Evolutionary conservation across 345 rosid species (phyloP).

Genomic region (Trapa incisa): DNA sequence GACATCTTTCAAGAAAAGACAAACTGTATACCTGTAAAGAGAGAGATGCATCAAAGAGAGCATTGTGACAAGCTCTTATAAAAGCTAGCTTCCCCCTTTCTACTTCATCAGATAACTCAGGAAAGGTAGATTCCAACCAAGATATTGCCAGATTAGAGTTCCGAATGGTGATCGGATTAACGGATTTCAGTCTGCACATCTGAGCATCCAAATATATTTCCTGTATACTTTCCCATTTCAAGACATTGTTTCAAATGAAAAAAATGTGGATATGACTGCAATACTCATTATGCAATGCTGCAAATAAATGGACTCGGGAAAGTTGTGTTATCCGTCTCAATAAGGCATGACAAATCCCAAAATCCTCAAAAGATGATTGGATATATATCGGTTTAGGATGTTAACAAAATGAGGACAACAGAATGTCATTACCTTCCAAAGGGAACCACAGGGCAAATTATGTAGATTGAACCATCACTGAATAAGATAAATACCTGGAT

Average conservation of each 20-base stretch:
- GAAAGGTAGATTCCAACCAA: constrained; percentile 91
- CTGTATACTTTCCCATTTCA: constrained; percentile 40
- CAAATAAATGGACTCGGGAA: not conserved
- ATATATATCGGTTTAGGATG: too few species aligned
- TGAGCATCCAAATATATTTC: constrained; percentile 26
- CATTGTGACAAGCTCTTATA: constrained; percentile 59
- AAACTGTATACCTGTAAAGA: constrained; percentile 66
- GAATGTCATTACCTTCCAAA: constrained; percentile 59
- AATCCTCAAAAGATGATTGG: not conserved
- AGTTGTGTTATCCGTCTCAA: not conserved
- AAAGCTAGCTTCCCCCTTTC: constrained; percentile 33
- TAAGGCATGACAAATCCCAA: not conserved
- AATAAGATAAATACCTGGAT: constrained; percentile 77
- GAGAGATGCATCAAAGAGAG: constrained; percentile 71
- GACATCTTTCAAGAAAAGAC: not conserved
- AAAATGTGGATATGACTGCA: constrained; percentile 10
- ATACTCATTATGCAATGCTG: not conserved
- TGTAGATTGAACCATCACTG: constrained; percentile 70
- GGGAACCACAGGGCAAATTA: constrained; percentile 83
- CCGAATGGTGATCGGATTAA: constrained; percentile 38
- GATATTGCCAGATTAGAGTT: constrained; percentile 74
- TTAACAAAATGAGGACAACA: not conserved
- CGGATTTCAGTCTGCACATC: constrained; percentile 52
- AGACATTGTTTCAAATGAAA: constrained; percentile 37
- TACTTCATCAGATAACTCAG: constrained; percentile 51